Conservation (phyloP, 306 rosid genomes). For the Pyrus communis region DNA sequence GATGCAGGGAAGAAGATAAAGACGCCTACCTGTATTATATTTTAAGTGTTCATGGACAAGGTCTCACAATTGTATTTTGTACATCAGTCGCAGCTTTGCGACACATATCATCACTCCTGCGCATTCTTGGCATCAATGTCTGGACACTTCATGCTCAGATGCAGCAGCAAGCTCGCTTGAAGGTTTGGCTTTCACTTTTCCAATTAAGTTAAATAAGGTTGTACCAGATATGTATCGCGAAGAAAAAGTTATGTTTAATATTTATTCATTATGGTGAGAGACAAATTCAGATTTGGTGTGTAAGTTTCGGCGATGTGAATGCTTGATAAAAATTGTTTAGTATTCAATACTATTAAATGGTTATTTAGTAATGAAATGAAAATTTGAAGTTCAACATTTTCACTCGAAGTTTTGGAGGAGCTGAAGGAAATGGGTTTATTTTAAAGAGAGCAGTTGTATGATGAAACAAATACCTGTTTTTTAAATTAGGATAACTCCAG, state of each 20-base stretch:
- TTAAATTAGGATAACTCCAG: background rate
- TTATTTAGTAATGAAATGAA: background rate
- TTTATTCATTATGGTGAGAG: background rate
- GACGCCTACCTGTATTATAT: conserved; percentile 89
- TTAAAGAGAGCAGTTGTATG: background rate
- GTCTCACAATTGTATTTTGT: conserved; percentile 87
- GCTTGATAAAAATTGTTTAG: background rate
- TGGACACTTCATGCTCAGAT: conserved; percentile 89
- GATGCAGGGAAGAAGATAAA: conserved; percentile 94
- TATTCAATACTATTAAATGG: background rate
- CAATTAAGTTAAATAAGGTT: background rate
- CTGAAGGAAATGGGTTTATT: background rate
- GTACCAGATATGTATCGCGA: background rate
- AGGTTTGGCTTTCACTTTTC: conserved; percentile 39
- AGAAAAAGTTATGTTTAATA: background rate
- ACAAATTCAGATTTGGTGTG: background rate
- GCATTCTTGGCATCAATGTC: conserved; percentile 61
- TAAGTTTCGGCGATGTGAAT: background rate
- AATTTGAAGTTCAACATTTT: background rate
- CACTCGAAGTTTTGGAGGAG: background rate
- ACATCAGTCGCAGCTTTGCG: conserved; percentile 87
- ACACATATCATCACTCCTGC: conserved; percentile 72
- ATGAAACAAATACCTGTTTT: background rate
- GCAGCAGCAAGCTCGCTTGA: conserved; percentile 88
- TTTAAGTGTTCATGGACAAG: conserved; percentile 77